These are phyloP conservation scores for Gypsophila paniculata DNA, from an alignment of 179 eudicot genomes.

Conservation along the genomic window DNA sequence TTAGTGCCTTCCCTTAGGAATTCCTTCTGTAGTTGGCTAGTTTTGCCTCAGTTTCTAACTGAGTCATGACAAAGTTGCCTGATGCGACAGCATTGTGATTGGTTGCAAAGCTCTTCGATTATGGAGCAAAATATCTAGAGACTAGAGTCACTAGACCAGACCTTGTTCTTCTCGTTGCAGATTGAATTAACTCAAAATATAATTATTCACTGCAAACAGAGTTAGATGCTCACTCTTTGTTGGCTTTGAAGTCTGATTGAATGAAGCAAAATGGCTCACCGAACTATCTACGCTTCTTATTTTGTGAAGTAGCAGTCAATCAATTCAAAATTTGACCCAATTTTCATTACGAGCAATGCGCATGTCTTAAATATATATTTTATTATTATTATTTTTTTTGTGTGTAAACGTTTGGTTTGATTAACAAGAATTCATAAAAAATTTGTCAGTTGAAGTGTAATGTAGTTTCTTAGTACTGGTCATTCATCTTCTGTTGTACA, in stretches of 20 bases:
- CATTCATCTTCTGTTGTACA: constrained; percentile 14
- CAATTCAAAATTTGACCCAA: no score
- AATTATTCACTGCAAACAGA: not conserved
- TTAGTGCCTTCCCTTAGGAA: not conserved
- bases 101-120: not conserved
- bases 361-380: no score
- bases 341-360: no score
- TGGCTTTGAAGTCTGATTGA: no score
- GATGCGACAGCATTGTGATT: not conserved
- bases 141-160: no score
- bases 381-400: no score
- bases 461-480: not conserved
- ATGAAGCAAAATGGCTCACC: no score
- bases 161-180: not conserved
- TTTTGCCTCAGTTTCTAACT: not conserved
- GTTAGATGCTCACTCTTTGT: no score
- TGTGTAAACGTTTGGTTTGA: not conserved
- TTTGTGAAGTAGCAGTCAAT: no score
- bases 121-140: not conserved
- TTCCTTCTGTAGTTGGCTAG: not conserved
- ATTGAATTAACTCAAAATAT: not conserved
- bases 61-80: not conserved
- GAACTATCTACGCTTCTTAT: no score
- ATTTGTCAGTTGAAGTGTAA: not conserved
- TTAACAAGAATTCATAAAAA: not conserved